Evolutionary conservation across 1,139 yeast species (phyloP).

Genomic region (Hyphopichia khmerensis): DNA sequence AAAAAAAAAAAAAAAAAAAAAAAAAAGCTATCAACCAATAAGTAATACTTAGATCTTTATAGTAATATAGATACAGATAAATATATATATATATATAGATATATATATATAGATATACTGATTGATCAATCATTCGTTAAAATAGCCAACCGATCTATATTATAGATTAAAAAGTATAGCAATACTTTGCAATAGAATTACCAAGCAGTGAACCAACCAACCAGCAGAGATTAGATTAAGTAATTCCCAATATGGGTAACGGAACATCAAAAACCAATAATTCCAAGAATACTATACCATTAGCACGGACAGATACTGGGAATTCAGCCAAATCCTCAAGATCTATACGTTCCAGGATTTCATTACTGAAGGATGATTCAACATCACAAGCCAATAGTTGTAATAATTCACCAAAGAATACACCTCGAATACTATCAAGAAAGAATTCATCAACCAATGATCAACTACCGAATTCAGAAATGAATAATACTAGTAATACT

Average conservation of each 20-base stretch:
- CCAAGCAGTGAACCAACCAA: too few relatives aligned
- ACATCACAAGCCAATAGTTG: slow-evolving; percentile 9
- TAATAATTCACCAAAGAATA: slow-evolving; percentile 27
- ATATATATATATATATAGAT: too few relatives aligned
- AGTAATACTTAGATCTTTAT: too few relatives aligned
- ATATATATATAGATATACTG: too few relatives aligned
- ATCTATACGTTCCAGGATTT: slow-evolving; percentile 46
- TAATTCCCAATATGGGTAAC: slow-evolving; percentile 41
- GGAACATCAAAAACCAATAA: slow-evolving; percentile 36
- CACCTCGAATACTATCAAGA: slow-evolving; percentile 25
- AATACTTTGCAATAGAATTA: too few relatives aligned
- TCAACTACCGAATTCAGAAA: not conserved
- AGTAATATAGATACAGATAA: too few relatives aligned
- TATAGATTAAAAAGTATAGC: too few relatives aligned
- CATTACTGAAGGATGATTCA: slow-evolving; percentile 31
- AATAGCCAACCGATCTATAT: too few relatives aligned
- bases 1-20: slow-evolving; percentile 3
- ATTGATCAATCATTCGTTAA: too few relatives aligned
- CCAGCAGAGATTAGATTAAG: too few relatives aligned
- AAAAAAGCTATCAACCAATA: too few relatives aligned
- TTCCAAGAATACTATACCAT: slow-evolving; percentile 30
- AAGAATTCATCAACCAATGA: slow-evolving; percentile 28
- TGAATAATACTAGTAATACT: not conserved
- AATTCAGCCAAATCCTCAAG: slow-evolving; percentile 51
- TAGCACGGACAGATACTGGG: slow-evolving; percentile 54